Base-by-base conservation (phyloP, 495 filamentous ascomycete species). In the Neurospora discreta region DNA sequence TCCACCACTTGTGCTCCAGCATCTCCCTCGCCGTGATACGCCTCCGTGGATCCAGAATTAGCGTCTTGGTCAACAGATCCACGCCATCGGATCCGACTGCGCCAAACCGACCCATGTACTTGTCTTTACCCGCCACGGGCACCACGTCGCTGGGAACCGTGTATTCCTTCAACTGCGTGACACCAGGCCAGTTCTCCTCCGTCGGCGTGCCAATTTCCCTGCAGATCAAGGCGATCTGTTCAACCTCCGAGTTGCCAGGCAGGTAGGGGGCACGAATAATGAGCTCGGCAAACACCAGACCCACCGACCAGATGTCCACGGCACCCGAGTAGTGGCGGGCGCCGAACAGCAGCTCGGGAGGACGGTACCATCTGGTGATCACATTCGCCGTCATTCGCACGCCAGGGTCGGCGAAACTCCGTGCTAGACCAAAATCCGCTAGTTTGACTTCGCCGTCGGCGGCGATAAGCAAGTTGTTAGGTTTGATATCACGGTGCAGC, bases 401-500 rank as follows among this genome's bases (percentile, higher is more conserved):
- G 73, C 93, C 92, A 0, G 96, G 96, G 79, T 99, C 95, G 3
- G 92, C 89, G 77, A 98, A 97, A 43, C 86, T 87, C 72, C 96
- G 84, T 13, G 95, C 95, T 38, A 98, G 87, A 84, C 95, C 95
- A 78, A 99, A 99, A 91, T 99, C 95, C 7, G 95, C 96, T 60
- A 99, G 87, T 79, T 96, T 99, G 72, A 98, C 88, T 77, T 94
- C 92, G 26, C 95, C 95, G 78, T 97, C 90, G 15, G 93, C 90
- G 16, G 94, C 93, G 73, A 98, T 95, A 67, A 99, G 87, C 77
- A 98, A 83, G 81, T 99, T 98, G 87, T 98, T 98, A 40, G 95
- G 95, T 80, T 99, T 99, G 84, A 99, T 98, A 84, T 99, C 96
- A 74, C 95, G 92, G 82, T 99, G 96, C 58, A 99, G 84, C 3